Base-by-base conservation (phyloP, 1,284 basidiomycete species). In the Sporisorium reilianum region DNA sequence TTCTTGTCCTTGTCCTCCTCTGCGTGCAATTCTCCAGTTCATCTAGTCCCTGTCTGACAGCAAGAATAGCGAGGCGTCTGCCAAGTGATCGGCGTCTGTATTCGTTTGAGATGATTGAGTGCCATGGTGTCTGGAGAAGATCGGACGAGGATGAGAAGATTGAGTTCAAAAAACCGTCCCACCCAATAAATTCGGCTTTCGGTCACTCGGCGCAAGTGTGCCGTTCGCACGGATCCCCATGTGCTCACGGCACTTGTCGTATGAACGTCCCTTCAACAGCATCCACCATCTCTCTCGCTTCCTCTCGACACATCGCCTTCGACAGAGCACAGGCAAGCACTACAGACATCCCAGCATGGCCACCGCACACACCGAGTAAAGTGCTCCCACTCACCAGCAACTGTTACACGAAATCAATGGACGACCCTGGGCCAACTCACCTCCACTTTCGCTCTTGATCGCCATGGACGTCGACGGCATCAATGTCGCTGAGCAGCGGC, bases 151-250 rank as follows among this genome's bases (percentile, higher is more conserved):
- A n/a, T 5, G 42, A 45, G 9, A 45, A 40, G 9, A 25, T 38
- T 38, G 36, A 38, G 5, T n/a, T n/a, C 18, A 14, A 25, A 7
- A 40, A 51, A 56, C 41, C 41, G 48, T 34, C 54, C 42, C 30
- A 36, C 40, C 22, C 10, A 30, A 48, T 45, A 46, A 64, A 23
- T 44, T 46, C 56, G 63, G 63, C 45, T 45, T n/a, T 65, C 52
- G 63, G 56, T 23, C 22, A 38, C 14, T 18, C 14, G 14, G 5
- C 25, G n/a, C 25, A n/a, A 23, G 23, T 16, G 51, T 30, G 28
- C 28, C 32, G 6, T 7, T 34, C 41, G 63, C 63, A 65, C 63
- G 56, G 63, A 30, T 65, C 63, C 46, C 41, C 46, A n/a, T n/a
- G n/a, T n/a, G n/a, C 45, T 25, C 20, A n/a, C 34, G 12, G 5